A percentile compares a stretch with the other conserved stretches of the same genome.
These are phyloP conservation scores for Lunularia cruciata DNA, from an alignment of 225 moss, liverwort and hornwort species.

Conservation along the genomic window DNA sequence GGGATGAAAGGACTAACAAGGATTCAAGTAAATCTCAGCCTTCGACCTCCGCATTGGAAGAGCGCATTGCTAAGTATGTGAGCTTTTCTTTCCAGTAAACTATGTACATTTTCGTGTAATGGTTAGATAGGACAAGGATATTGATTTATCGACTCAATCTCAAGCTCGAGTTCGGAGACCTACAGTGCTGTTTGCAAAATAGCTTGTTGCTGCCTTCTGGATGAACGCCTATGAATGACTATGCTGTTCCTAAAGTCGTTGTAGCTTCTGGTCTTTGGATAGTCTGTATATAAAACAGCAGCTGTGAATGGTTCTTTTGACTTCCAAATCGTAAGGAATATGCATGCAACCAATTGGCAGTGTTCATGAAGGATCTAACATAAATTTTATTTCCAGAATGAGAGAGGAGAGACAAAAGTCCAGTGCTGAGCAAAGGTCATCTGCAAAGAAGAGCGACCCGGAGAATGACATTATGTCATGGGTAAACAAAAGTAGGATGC, in stretches of 20 bases:
- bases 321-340: too few relatives aligned
- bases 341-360: not conserved
- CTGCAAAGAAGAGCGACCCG: constrained; percentile 58
- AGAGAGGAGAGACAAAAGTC: constrained; percentile 65
- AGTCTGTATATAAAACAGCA: too few relatives aligned
- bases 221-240: too few relatives aligned
- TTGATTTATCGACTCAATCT: too few relatives aligned
- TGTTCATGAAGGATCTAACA: constrained; percentile 13
- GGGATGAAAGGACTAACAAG: constrained; percentile 39
- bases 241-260: too few relatives aligned
- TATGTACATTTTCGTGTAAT: too few relatives aligned
- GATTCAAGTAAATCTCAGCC: constrained; percentile 53
- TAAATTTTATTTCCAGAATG: constrained; percentile 41
- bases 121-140: too few relatives aligned
- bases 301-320: too few relatives aligned
- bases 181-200: too few relatives aligned
- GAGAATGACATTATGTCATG: constrained; percentile 74
- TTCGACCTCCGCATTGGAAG: constrained; percentile 64
- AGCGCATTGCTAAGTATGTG: constrained; percentile 69
- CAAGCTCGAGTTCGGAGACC: too few relatives aligned
- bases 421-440: constrained; percentile 58
- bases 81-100: not conserved
- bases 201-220: too few relatives aligned
- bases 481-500: constrained; percentile 91
- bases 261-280: too few relatives aligned